Base-by-base conservation (phyloP, 306 rosid genomes). In the Erythrophleum fordii region DNA sequence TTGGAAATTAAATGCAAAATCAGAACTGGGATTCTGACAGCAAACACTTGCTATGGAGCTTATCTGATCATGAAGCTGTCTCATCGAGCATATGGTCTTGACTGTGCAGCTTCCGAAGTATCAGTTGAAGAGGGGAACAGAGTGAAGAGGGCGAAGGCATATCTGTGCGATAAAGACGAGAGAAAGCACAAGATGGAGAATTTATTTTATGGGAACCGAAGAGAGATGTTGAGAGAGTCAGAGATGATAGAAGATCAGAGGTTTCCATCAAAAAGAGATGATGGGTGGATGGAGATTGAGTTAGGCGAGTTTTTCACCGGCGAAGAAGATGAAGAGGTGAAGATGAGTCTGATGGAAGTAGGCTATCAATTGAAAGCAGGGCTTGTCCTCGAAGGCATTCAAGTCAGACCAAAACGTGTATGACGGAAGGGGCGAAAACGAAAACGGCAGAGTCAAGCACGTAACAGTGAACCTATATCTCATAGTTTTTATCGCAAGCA, bases 271-370 rank as follows among this genome's bases (percentile, higher is more conserved):
- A 45, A 69, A 10, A 87, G 97, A 72, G 82, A 80, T 0, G 94
- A 87, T 73, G 93, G 90, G 4, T 92, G 97, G 97, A 79, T 80
- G 90, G 97, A 92, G 85, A 83, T 92, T 58, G 86, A 90, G 80
- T 31, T 92, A 4, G 97, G 97, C 0, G 86, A 84, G 59, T 90
- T 92, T 52, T 86, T 80, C 17, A 83, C 22, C 6, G 90, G 79
- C 0, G 85, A 87, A 61, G 35, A 11, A 4, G 88, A 90, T 26
- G 82, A 90, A 1, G 82, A 89, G 49, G 81, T 92, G 28, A 73
- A 60, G 22, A 87, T 90, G 87, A 83, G 81, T 73, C 11, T 90
- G 0, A 83, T 23, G 74, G 97, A 92, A 37, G 67, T 83, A 11
- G 85, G 93, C 11, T 83, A 81, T 77, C 93, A 82, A 4, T 77